These are phyloP conservation scores for Apiotrichum gracile DNA, from an alignment of 1,284 basidiomycete species.

Conservation along the genomic window DNA sequence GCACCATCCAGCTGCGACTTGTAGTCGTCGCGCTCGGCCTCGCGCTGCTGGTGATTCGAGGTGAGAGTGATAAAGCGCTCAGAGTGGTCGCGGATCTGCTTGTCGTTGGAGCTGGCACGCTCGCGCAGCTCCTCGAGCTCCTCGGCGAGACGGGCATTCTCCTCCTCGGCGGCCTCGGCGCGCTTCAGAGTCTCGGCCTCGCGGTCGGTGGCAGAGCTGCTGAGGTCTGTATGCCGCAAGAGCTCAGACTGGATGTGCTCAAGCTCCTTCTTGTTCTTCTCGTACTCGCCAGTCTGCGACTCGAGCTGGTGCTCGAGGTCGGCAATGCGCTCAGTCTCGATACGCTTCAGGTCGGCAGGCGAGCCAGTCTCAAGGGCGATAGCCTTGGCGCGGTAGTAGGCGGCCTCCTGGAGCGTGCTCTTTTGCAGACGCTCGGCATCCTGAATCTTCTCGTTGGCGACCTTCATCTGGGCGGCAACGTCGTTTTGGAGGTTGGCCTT, in stretches of 20 bases:
- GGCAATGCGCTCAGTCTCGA: conserved; percentile 73
- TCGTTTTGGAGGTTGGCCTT: conserved; percentile 36
- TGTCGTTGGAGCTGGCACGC: conserved; percentile 59
- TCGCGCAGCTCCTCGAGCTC: conserved; percentile 70
- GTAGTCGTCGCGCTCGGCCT: conserved; percentile 67
- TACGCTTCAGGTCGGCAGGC: conserved; percentile 58
- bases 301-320: conserved; percentile 77
- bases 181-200: conserved; percentile 73
- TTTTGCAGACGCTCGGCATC: conserved; percentile 74
- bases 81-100: conserved; percentile 67
- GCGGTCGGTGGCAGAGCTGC: conserved; percentile 71
- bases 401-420: conserved; percentile 86
- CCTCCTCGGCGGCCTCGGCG: conserved; percentile 74
- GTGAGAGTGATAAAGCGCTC: conserved; percentile 69
- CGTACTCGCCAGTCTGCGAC: conserved; percentile 61
- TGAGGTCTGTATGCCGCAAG: conserved; percentile 54
- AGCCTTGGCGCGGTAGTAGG: conserved; percentile 92
- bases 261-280: conserved; percentile 55
- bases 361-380: conserved; percentile 72
- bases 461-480: conserved; percentile 45
- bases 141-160: conserved; percentile 63
- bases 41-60: conserved; percentile 68
- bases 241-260: conserved; percentile 67
- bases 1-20: conserved; percentile 68
- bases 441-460: conserved; percentile 68